phyloP scores from a whole-genome alignment of 2,329 filamentous ascomycete species.

The Xylaria sp. region DNA sequence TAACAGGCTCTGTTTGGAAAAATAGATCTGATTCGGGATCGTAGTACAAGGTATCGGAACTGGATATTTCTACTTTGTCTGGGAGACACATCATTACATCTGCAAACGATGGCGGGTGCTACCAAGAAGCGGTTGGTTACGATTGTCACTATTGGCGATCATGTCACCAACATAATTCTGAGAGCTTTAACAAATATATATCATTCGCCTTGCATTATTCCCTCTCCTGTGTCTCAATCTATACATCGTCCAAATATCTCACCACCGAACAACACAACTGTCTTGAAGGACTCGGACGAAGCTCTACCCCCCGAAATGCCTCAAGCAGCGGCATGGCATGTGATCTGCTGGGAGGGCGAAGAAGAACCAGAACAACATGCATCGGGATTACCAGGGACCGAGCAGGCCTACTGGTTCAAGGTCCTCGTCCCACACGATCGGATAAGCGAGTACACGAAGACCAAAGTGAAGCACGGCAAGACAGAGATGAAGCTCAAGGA shows the following conservation, averaged over 20 bases:
- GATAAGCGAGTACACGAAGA: slow-evolving; percentile 10
- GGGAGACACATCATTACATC: slow-evolving; percentile 1
- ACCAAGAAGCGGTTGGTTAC: not conserved
- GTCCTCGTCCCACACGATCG: slow-evolving; percentile 10
- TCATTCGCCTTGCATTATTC: not conserved
- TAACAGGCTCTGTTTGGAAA: not conserved
- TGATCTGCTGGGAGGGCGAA: slow-evolving; percentile 15
- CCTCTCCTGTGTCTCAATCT: not conserved
- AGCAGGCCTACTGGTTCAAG: slow-evolving; percentile 9
- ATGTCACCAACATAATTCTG: slow-evolving; percentile 3
- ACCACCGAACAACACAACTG: not conserved
- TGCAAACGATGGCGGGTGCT: slow-evolving; percentile 8
- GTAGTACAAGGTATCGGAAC: not conserved
- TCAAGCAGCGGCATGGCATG: not conserved
- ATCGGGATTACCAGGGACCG: not conserved
- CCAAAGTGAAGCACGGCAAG: not conserved
- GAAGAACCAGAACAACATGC: not conserved
- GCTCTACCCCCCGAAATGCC: not conserved
- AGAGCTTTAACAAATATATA: slow-evolving; percentile 1
- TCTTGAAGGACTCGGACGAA: not conserved
- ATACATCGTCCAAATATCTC: not conserved
- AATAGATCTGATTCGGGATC: not conserved
- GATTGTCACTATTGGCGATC: not conserved
- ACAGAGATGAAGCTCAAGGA: slow-evolving; percentile 2
- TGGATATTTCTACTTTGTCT: not conserved